These are phyloP conservation scores for Dendrocalamus sinicus DNA, from an alignment of 176 grass and related monocot species.

Conservation along the genomic window DNA sequence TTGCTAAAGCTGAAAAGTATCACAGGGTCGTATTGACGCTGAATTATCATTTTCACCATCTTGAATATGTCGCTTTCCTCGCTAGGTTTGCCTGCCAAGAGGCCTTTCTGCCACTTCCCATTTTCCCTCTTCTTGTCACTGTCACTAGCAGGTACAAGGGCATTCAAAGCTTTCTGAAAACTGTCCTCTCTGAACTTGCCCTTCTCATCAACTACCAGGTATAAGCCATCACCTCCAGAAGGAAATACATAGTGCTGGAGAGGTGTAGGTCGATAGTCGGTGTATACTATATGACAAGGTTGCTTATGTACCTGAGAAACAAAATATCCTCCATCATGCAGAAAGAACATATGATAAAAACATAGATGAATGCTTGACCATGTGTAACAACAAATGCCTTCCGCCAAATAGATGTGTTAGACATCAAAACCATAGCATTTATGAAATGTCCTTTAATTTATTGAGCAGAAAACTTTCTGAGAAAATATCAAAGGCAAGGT, in stretches of 20 bases:
- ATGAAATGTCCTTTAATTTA: not conserved
- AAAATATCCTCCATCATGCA: slow-evolving; percentile 8
- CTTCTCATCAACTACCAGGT: slow-evolving; percentile 94
- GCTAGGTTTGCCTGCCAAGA: slow-evolving; percentile 62
- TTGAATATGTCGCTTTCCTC: slow-evolving; percentile 97
- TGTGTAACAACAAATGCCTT: not conserved
- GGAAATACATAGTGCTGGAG: slow-evolving; percentile 98
- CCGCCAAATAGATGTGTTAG: not conserved
- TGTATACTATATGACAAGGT: slow-evolving; percentile 98
- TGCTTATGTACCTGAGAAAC: slow-evolving; percentile 91
- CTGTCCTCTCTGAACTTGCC: slow-evolving; percentile 96
- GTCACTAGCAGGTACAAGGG: slow-evolving; percentile 65
- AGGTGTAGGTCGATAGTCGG: slow-evolving; percentile 92
- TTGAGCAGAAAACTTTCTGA: not conserved
- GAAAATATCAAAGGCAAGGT: not conserved
- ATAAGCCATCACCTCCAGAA: slow-evolving; percentile 89
- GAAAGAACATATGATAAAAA: not conserved
- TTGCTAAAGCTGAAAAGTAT: slow-evolving; percentile 99
- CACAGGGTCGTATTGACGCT: slow-evolving; percentile 93
- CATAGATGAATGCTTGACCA: slow-evolving; percentile 9
- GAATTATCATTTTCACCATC: slow-evolving; percentile 99
- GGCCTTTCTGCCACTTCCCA: slow-evolving; percentile 73
- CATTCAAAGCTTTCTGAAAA: slow-evolving; percentile 97
- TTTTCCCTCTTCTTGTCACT: slow-evolving; percentile 69
- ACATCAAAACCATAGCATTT: not conserved